A percentile compares a stretch with the other conserved stretches of the same genome.
phyloP scores from a whole-genome alignment of 345 rosid genomes.

The Heritiera littoralis region DNA sequence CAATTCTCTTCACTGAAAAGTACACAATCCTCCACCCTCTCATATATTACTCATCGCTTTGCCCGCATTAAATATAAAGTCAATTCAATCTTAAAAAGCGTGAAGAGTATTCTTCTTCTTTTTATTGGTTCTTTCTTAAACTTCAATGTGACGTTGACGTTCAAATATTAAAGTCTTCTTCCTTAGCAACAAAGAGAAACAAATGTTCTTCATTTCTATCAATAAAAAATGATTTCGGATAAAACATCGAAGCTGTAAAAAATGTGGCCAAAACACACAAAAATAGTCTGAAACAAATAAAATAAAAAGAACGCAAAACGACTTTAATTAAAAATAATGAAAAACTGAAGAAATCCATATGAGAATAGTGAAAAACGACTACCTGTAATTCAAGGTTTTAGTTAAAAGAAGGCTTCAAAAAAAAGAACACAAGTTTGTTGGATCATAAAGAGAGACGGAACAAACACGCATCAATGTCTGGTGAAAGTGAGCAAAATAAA shows the following conservation, averaged over 20 bases:
- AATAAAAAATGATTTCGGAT: neutral
- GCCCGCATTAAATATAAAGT: conserved; percentile 14
- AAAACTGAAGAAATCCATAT: neutral
- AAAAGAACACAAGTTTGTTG: neutral
- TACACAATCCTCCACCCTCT: conserved; percentile 25
- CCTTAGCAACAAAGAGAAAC: neutral
- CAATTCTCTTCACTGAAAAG: conserved; percentile 23
- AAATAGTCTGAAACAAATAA: neutral
- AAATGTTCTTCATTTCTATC: neutral
- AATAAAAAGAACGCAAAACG: neutral
- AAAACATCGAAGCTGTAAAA: neutral
- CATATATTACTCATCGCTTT: conserved; percentile 1
- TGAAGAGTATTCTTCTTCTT: neutral
- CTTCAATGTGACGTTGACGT: conserved; percentile 9
- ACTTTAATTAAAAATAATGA: neutral
- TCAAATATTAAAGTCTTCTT: neutral
- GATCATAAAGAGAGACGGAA: neutral
- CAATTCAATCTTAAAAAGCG: neutral
- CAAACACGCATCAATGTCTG: neutral
- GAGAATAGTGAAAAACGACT: neutral
- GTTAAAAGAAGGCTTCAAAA: neutral
- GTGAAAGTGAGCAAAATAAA: neutral
- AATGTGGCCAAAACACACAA: no score
- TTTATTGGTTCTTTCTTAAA: neutral
- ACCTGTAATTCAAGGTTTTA: neutral